A percentile compares a stretch with the other conserved stretches of the same genome.
phyloP scores from a whole-genome alignment of 495 filamentous ascomycete species.

The Aspergillus hancockii region DNA sequence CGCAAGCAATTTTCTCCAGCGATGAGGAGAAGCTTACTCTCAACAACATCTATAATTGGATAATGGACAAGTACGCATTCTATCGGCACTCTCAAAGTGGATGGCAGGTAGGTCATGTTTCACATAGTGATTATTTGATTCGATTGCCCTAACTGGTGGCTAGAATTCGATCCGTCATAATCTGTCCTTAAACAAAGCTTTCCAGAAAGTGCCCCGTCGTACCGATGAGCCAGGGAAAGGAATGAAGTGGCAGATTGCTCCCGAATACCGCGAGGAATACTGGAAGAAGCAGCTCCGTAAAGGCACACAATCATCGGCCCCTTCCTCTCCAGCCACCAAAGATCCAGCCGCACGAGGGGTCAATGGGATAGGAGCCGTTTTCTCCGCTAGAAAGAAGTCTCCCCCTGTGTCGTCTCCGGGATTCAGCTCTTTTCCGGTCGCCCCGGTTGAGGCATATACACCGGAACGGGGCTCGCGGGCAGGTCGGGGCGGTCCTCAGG shows the following conservation, averaged over 20 bases:
- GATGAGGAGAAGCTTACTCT: conserved; percentile 84
- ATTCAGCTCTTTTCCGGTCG: conserved; percentile 50
- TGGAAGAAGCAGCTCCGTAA: conserved; percentile 58
- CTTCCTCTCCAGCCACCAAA: conserved; percentile 48
- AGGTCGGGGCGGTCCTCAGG: conserved; percentile 34
- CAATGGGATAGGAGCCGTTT: conserved; percentile 46
- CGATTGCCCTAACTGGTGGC: conserved; percentile 5
- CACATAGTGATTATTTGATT: background rate
- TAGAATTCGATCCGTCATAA: conserved; percentile 97
- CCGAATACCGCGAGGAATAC: conserved; percentile 76
- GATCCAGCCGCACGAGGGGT: conserved; percentile 33
- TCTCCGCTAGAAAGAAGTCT: conserved; percentile 52
- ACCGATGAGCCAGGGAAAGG: conserved; percentile 97
- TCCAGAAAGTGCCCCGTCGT: conserved; percentile 85
- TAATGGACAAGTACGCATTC: conserved; percentile 84
- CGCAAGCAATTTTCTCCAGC: conserved; percentile 85
- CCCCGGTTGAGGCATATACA: conserved; percentile 49
- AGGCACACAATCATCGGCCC: conserved; percentile 47
- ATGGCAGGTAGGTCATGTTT: conserved; percentile 72
- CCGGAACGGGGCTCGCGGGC: conserved; percentile 47
- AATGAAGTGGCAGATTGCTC: conserved; percentile 95
- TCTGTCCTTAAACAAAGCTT: conserved; percentile 87
- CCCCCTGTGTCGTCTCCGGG: conserved; percentile 50
- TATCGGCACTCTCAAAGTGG: conserved; percentile 80
- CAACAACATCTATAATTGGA: conserved; percentile 87